A percentile compares a stretch with the other conserved stretches of the same genome.
These are phyloP conservation scores for Astrothelium macrocarpum DNA, from an alignment of 495 filamentous ascomycete genomes.

Conservation along the genomic window DNA sequence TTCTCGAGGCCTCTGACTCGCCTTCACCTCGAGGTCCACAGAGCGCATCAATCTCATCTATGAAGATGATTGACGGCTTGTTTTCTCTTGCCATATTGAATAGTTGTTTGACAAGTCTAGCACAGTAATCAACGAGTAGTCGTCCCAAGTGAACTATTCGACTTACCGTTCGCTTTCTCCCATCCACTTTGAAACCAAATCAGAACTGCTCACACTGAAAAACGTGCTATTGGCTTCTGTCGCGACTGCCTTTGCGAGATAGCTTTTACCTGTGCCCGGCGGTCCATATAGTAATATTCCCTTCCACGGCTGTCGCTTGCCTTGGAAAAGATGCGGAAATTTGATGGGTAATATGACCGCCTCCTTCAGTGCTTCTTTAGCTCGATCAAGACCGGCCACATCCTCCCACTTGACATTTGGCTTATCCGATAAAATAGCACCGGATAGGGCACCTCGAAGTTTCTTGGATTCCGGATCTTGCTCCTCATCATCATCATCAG, in stretches of 20 bases:
- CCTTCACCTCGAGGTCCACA: conserved; percentile 95
- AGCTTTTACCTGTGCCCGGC: conserved; percentile 93
- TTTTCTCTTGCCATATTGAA: conserved; percentile 98
- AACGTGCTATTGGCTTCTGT: conserved; percentile 99
- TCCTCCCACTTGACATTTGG: conserved; percentile 97
- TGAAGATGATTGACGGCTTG: conserved; percentile 97
- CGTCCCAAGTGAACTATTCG: background rate
- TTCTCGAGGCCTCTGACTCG: conserved; percentile 90
- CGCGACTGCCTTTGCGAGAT: conserved; percentile 92
- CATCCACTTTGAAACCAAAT: conserved; percentile 99
- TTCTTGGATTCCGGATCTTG: conserved; percentile 91
- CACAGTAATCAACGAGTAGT: conserved; percentile 9
- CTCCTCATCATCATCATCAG: conserved; percentile 52
- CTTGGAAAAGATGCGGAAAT: conserved; percentile 94
- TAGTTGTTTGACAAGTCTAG: conserved; percentile 87
- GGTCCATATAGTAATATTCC: conserved; percentile 94
- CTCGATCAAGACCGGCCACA: conserved; percentile 88
- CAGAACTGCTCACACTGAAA: conserved; percentile 94
- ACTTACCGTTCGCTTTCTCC: conserved; percentile 90
- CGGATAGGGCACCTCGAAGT: conserved; percentile 76
- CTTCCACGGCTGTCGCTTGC: conserved; percentile 96
- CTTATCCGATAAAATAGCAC: conserved; percentile 88
- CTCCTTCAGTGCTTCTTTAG: conserved; percentile 96
- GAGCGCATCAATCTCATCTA: conserved; percentile 96
- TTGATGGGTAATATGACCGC: conserved; percentile 95